These are phyloP conservation scores for Elongisporangium senticosum DNA, from an alignment of 352 stramenopile species.

Conservation along the genomic window DNA sequence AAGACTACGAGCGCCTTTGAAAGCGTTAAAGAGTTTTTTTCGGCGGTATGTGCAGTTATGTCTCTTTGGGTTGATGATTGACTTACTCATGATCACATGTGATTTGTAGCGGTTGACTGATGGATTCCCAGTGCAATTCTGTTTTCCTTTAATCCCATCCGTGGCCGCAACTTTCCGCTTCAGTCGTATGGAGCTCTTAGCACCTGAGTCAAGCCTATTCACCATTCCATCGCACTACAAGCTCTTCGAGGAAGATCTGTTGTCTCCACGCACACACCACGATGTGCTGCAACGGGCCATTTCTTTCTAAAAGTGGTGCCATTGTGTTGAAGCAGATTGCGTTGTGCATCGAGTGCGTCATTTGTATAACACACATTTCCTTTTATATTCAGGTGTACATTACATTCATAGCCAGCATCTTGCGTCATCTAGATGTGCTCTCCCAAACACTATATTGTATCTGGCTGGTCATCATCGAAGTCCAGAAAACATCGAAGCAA, in stretches of 20 bases:
- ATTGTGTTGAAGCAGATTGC: background rate
- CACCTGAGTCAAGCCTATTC: slow-evolving; percentile 25
- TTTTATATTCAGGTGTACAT: background rate
- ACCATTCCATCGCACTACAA: slow-evolving; percentile 27
- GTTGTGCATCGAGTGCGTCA: background rate
- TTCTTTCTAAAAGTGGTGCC: slow-evolving; percentile 18
- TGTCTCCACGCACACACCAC: slow-evolving; percentile 52
- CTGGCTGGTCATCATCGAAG: background rate
- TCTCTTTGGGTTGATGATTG: slow-evolving; percentile 1
- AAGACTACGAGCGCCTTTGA: slow-evolving; percentile 64
- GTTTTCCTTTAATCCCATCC: slow-evolving; percentile 57
- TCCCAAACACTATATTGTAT: too few relatives aligned
- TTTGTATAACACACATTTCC: background rate
- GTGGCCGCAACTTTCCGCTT: slow-evolving; percentile 61
- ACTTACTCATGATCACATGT: background rate
- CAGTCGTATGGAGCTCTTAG: slow-evolving; percentile 34
- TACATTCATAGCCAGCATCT: background rate
- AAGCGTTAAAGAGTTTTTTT: slow-evolving; percentile 55
- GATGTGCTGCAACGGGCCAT: slow-evolving; percentile 54
- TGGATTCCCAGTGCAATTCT: slow-evolving; percentile 70
- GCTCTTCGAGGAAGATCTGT: slow-evolving; percentile 29
- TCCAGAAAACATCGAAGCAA: background rate
- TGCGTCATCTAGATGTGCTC: too few relatives aligned
- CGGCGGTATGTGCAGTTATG: slow-evolving; percentile 24
- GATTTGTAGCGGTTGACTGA: slow-evolving; percentile 27